Base-by-base conservation (phyloP, 225 moss, liverwort and hornwort genomes). In the Sphagnum tenellum region DNA sequence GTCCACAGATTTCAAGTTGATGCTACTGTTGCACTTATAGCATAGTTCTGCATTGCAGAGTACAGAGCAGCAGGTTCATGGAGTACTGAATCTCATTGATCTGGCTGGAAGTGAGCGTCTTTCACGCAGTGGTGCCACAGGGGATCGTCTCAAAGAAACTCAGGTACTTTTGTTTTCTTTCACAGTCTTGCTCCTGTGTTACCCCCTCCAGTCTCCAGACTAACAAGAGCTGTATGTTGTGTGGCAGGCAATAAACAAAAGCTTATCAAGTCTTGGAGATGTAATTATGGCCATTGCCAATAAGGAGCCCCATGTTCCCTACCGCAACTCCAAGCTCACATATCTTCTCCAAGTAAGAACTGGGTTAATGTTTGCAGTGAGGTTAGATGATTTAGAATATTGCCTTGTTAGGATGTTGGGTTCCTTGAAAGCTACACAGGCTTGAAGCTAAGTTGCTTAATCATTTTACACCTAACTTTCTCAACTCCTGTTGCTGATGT, bases 81-180 rank as follows among this genome's bases (percentile, higher is more conserved):
- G 96, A 70, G 92, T 96, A 51, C 81, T 96, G 1, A 96, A 96
- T 79, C 92, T 96, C 63, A 92, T 96, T 57, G 96, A 96, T 79
- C 73, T 96, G 75, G 96, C 96, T 66, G 96, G 96, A 70, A 96
- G 96, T 72, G 96, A 96, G 72, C 90, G 96, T 48, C 88, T 96
- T 46, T 96, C 96, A 57, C 88, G 96, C 4, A 96, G 96, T 72
- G 89, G 83, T 67, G 92, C 96, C 7, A 90, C 88, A 12, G 96
- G 92, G 55, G 96, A 96, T 59, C 92, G 96, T 45, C 76, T 96
- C 9, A 96, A 96, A 74, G 96, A 96, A 78, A 96, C 96, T 62
- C 96, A 92, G 96, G 95, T 95, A 48, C 29, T 29, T 29, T 29
- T 29, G 29, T 29, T 29, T 29, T 29, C 29, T 29, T 48, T 46